phyloP scores from a whole-genome alignment of 2,329 filamentous ascomycete species.

The Gaeumannomyces sp. region DNA sequence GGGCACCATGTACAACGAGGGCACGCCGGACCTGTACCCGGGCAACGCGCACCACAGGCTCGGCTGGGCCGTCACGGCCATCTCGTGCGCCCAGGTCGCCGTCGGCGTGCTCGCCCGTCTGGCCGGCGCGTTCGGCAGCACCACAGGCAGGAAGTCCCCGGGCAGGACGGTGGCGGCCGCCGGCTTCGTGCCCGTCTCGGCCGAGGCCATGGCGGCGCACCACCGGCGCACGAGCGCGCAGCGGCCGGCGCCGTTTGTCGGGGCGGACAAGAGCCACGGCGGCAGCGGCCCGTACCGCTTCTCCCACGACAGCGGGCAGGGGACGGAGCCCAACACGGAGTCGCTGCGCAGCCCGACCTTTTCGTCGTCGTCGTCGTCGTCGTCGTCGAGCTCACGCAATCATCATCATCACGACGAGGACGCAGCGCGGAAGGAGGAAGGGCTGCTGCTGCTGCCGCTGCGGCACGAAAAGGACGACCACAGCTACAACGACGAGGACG shows the following conservation, averaged over 20 bases:
- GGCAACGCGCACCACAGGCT: constrained; percentile 85
- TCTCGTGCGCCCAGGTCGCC: constrained; percentile 63
- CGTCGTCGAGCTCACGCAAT: constrained; percentile 42
- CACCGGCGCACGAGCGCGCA: constrained; percentile 33
- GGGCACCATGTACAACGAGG: constrained; percentile 67
- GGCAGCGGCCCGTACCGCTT: constrained; percentile 49
- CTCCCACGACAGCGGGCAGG: constrained; percentile 68
- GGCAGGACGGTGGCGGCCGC: constrained; percentile 11
- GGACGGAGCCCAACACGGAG: constrained; percentile 62
- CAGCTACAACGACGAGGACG: constrained; percentile 45
- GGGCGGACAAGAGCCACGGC: constrained; percentile 14
- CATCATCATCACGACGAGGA: constrained; percentile 31
- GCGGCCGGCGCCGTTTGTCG: constrained; percentile 13
- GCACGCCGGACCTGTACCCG: constrained; percentile 79
- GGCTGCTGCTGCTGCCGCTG: background rate
- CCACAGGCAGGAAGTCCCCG: background rate
- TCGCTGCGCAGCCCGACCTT: constrained; percentile 63
- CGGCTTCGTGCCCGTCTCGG: constrained; percentile 58
- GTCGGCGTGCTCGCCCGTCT: constrained; percentile 61
- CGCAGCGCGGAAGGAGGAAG: constrained; percentile 20
- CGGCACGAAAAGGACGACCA: constrained; percentile 20
- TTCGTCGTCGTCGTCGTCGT: constrained; percentile 40
- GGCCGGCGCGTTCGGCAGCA: constrained; percentile 35
- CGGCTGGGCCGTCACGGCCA: constrained; percentile 75
- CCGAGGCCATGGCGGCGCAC: constrained; percentile 46